A percentile compares a stretch with the other conserved stretches of the same genome.
These are phyloP conservation scores for Debaryomyces castellii DNA, from an alignment of 805 yeast genomes.

Conservation along the genomic window DNA sequence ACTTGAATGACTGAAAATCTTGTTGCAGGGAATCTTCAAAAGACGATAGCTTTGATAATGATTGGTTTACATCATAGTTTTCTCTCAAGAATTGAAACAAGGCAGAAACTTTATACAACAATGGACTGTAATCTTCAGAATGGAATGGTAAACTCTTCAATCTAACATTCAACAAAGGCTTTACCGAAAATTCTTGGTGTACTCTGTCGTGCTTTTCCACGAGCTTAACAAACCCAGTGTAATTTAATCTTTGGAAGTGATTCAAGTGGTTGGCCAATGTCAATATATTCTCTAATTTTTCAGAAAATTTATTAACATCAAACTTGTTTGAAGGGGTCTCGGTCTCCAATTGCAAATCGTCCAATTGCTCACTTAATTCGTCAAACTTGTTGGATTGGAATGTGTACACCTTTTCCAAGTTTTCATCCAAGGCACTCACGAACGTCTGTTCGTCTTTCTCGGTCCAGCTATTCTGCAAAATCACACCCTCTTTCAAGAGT, in stretches of 20 bases:
- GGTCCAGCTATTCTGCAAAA: constrained; percentile 52
- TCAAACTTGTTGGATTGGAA: constrained; percentile 70
- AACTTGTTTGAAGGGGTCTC: constrained; percentile 39
- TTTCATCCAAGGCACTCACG: constrained; percentile 64
- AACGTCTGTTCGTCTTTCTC: constrained; percentile 72
- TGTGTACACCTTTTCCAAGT: constrained; percentile 73
- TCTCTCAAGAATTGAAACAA: constrained; percentile 81
- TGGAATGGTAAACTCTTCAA: constrained; percentile 87
- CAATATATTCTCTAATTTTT: constrained; percentile 69
- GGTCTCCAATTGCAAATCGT: constrained; percentile 60
- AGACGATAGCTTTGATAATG: constrained; percentile 50
- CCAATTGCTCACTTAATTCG: constrained; percentile 62
- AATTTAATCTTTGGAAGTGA: constrained; percentile 86
- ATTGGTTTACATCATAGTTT: constrained; percentile 53
- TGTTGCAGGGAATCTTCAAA: constrained; percentile 36
- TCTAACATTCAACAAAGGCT: constrained; percentile 84
- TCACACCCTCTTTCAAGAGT: constrained; percentile 66
- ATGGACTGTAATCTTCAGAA: constrained; percentile 91
- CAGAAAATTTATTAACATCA: constrained; percentile 63
- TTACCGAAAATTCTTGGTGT: constrained; percentile 85
- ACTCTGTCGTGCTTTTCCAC: constrained; percentile 95
- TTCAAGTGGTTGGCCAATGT: constrained; percentile 81
- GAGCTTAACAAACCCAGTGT: constrained; percentile 91
- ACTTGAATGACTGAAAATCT: constrained; percentile 70
- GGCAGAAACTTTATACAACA: constrained; percentile 77